A percentile compares a stretch with the other conserved stretches of the same genome.
Conservation (phyloP, 176 grass and related monocot species). For the Oryza meridionalis region DNA sequence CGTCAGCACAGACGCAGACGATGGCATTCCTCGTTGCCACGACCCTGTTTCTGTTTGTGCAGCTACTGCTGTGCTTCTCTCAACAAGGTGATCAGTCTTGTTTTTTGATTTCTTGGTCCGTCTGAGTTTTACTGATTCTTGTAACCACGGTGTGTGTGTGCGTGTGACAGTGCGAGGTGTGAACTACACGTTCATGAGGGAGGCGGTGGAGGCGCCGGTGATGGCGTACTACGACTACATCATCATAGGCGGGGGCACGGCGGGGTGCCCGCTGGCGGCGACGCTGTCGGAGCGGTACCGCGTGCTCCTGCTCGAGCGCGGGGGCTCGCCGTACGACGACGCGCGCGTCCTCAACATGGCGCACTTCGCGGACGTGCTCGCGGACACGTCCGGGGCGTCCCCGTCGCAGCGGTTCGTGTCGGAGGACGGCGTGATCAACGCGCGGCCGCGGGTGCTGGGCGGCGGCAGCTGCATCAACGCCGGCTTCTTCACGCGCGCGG, state of each 20-base stretch:
- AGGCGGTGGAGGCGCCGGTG: constrained; percentile 56
- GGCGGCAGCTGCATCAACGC: constrained; percentile 91
- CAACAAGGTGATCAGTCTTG: constrained; percentile 31
- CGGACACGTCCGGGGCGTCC: constrained; percentile 61
- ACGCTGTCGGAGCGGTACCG: constrained; percentile 62
- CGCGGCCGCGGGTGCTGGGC: constrained; percentile 78
- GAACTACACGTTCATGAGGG: constrained; percentile 77
- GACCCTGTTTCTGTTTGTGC: constrained; percentile 35
- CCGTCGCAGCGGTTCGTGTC: constrained; percentile 87
- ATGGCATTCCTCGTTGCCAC: constrained; percentile 36
- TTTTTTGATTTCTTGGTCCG: background rate
- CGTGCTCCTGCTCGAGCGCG: constrained; percentile 83
- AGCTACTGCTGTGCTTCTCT: constrained; percentile 35
- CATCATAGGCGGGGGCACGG: constrained; percentile 83
- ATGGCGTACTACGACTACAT: constrained; percentile 79
- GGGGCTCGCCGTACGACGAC: constrained; percentile 80
- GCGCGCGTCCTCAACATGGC: constrained; percentile 60
- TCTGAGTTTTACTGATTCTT: constrained; percentile 5
- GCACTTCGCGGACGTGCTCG: constrained; percentile 63
- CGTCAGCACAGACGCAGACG: constrained; percentile 12
- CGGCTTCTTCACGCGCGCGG: constrained; percentile 87
- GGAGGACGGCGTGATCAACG: constrained; percentile 79
- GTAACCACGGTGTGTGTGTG: background rate
- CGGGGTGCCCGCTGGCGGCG: constrained; percentile 78
- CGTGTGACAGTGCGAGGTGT: constrained; percentile 13